These are phyloP conservation scores for Nelumbo lutea DNA, from an alignment of 164 flowering plant genomes.

Conservation along the genomic window DNA sequence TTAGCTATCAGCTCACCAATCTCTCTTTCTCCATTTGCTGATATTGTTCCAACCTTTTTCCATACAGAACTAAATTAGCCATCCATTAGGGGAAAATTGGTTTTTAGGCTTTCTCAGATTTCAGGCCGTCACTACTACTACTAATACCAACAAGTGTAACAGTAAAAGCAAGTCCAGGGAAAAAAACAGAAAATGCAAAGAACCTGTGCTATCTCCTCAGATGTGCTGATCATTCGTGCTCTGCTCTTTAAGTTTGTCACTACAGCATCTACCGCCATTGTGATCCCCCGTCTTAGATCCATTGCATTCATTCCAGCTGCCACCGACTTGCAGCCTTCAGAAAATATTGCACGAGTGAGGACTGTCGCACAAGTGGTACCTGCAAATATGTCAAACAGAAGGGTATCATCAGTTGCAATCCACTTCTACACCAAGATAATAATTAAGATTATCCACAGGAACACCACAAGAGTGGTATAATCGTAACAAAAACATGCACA, in stretches of 20 bases:
- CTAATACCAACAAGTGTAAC: not conserved
- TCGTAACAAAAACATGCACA: no score
- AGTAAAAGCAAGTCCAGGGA: no score
- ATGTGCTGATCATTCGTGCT: constrained; percentile 88
- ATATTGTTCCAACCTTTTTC: constrained; percentile 86
- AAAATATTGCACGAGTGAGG: constrained; percentile 82
- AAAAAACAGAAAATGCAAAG: not conserved
- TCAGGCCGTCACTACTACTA: not conserved
- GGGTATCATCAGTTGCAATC: not conserved
- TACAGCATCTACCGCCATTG: constrained; percentile 93
- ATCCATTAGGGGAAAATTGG: no score
- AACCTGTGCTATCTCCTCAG: constrained; percentile 97
- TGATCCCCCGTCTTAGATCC: constrained; percentile 90
- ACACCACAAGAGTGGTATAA: no score
- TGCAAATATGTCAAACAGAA: constrained; percentile 19
- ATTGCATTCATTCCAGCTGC: constrained; percentile 99
- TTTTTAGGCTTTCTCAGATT: not conserved
- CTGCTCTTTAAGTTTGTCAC: constrained; percentile 83
- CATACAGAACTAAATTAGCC: not conserved
- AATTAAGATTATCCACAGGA: no score
- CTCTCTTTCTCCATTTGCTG: constrained; percentile 95
- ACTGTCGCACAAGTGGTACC: constrained; percentile 99
- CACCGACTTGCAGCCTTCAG: constrained; percentile 95
- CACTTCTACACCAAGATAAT: no score
- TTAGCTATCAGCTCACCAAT: constrained; percentile 95